Percentiles rank a stretch among this genome's conserved stretches.
Evolutionary conservation across 2,329 filamentous ascomycete species (phyloP).

Genomic region (Fusarium beomiforme): DNA sequence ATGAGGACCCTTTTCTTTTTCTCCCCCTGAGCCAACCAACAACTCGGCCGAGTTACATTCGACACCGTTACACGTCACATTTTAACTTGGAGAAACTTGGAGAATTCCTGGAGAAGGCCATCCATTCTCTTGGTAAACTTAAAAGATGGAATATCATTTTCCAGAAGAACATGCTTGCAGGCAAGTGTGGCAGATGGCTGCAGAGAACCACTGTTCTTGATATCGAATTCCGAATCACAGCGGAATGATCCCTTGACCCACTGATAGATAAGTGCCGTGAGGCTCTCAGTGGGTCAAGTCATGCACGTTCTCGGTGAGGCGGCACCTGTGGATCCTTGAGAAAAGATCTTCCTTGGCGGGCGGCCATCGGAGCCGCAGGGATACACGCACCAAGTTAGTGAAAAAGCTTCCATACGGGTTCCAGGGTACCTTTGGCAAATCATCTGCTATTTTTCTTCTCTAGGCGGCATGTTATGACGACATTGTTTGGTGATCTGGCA

Average conservation of each 20-base stretch:
- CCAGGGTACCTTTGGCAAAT: background rate
- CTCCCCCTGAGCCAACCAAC: background rate
- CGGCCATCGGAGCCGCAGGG: constrained; percentile 1
- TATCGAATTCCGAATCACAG: background rate
- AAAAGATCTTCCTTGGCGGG: constrained; percentile 17
- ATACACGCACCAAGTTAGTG: constrained; percentile 5
- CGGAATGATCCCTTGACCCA: constrained; percentile 9
- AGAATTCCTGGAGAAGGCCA: background rate
- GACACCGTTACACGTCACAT: background rate
- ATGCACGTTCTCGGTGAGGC: constrained; percentile 19
- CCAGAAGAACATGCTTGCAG: background rate
- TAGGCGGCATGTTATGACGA: constrained; percentile 7
- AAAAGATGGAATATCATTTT: background rate
- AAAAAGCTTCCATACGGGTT: constrained; percentile 5
- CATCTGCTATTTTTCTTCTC: background rate
- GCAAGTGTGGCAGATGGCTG: background rate
- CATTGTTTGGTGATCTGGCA: background rate
- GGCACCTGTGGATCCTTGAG: background rate
- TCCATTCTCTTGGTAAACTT: background rate
- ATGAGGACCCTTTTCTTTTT: background rate
- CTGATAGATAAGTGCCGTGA: constrained; percentile 18
- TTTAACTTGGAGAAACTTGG: background rate
- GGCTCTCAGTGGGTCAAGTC: constrained; percentile 10
- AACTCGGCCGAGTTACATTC: background rate
- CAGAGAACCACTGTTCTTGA: background rate